Percentiles rank a stretch among this genome's conserved stretches.
These are phyloP conservation scores for Neophaeococcomyces aloes DNA, from an alignment of 2,329 filamentous ascomycete genomes.

Conservation along the genomic window DNA sequence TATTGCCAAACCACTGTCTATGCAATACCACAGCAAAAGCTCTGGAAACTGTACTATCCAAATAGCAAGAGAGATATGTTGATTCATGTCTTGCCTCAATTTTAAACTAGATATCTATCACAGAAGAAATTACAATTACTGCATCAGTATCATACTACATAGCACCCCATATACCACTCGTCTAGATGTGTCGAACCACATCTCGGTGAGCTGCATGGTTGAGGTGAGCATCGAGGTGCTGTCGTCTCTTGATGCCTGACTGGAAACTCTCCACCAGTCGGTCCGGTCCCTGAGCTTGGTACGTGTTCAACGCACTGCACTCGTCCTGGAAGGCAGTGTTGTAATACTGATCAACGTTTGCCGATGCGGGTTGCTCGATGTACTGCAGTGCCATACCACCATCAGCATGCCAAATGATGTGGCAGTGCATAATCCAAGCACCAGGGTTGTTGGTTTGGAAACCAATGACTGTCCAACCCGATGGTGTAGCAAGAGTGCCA, in stretches of 20 bases:
- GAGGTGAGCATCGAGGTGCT: slow-evolving; percentile 5
- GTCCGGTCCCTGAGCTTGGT: slow-evolving; percentile 10
- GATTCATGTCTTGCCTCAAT: too few relatives aligned
- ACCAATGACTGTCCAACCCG: slow-evolving; percentile 51
- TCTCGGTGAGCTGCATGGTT: slow-evolving; percentile 7
- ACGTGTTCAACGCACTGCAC: slow-evolving; percentile 11
- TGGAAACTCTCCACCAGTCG: slow-evolving; percentile 10
- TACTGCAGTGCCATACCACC: slow-evolving; percentile 50
- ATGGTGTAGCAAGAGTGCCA: slow-evolving; percentile 34
- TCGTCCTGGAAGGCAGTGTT: slow-evolving; percentile 15
- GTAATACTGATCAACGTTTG: slow-evolving; percentile 12
- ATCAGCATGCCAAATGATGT: slow-evolving; percentile 66
- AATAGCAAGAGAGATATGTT: too few relatives aligned
- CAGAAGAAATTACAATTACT: too few relatives aligned
- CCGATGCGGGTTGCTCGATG: slow-evolving; percentile 16
- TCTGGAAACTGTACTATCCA: too few relatives aligned
- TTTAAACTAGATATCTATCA: too few relatives aligned
- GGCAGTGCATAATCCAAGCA: slow-evolving; percentile 67
- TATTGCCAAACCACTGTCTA: too few relatives aligned
- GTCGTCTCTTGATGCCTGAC: slow-evolving; percentile 15
- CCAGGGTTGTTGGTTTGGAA: slow-evolving; percentile 38
- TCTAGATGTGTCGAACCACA: slow-evolving; percentile 6
- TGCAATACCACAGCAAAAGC: too few relatives aligned
- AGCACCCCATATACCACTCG: background rate
- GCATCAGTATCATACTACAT: background rate